Percentiles rank a stretch among this genome's conserved stretches.
These are phyloP conservation scores for Liquidambar formosana DNA, from an alignment of 164 flowering plant species.

Conservation along the genomic window DNA sequence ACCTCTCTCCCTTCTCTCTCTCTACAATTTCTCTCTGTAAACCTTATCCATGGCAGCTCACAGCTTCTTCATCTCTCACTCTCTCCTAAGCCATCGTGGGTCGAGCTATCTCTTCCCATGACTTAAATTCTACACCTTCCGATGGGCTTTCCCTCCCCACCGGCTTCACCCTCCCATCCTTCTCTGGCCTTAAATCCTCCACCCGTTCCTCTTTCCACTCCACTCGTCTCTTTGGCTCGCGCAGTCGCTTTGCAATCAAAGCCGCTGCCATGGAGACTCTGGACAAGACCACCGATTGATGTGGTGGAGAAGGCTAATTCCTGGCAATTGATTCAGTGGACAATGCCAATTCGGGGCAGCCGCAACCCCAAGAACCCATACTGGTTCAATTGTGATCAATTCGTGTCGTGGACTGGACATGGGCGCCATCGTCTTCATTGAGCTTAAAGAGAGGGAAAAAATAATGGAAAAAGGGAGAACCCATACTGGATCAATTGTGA, in stretches of 20 bases:
- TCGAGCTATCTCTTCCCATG: constrained; percentile 34
- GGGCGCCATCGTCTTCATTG: too few species aligned
- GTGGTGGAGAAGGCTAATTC: constrained; percentile 83
- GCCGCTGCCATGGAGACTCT: constrained; percentile 67
- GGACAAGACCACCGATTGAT: constrained; percentile 50
- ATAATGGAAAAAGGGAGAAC: too few species aligned
- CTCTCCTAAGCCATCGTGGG: constrained; percentile 45
- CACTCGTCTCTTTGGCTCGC: constrained; percentile 10
- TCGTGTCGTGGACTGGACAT: constrained; percentile 94
- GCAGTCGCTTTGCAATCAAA: constrained; percentile 14
- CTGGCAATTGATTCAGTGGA: constrained; percentile 95
- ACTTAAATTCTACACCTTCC: constrained; percentile 24
- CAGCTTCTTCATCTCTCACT: constrained; percentile 39
- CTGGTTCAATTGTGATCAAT: constrained; percentile 96
- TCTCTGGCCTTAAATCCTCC: constrained; percentile 46
- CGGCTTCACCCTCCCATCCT: constrained; percentile 18
- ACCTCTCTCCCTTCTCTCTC: constrained; percentile 6
- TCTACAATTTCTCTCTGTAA: too few species aligned
- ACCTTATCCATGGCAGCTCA: not conserved
- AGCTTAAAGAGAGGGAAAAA: too few species aligned
- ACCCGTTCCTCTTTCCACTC: constrained; percentile 20
- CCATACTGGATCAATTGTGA: constrained; percentile 97
- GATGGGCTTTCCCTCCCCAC: constrained; percentile 31
- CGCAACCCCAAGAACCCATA: constrained; percentile 93
- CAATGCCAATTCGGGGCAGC: constrained; percentile 98